These are phyloP conservation scores for Coemansia sp. DNA, from an alignment of 192 early-diverging fungal genomes.

Conservation along the genomic window DNA sequence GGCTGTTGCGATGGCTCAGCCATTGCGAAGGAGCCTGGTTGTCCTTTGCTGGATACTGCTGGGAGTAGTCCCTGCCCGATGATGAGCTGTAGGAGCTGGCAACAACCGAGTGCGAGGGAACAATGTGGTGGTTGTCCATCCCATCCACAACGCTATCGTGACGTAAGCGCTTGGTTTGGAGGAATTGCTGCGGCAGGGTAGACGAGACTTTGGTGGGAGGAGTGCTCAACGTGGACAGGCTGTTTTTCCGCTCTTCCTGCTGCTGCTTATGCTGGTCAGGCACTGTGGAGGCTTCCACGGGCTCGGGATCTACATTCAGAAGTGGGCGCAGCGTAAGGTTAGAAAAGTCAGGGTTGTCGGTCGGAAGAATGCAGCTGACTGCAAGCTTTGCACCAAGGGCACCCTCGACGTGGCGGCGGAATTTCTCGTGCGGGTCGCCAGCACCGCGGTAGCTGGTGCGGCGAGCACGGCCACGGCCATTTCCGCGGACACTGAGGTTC, in stretches of 20 bases:
- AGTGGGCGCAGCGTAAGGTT: slow-evolving; percentile 55
- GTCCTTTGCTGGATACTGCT: neutral
- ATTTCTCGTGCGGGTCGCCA: slow-evolving; percentile 46
- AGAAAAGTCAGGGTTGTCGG: slow-evolving; percentile 51
- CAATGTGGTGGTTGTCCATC: slow-evolving; percentile 23
- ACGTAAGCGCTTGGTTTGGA: slow-evolving; percentile 26
- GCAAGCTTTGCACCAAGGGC: slow-evolving; percentile 37
- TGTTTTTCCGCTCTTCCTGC: slow-evolving; percentile 8
- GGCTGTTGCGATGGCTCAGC: slow-evolving; percentile 22
- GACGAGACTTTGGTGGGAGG: slow-evolving; percentile 4
- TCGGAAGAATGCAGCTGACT: slow-evolving; percentile 45
- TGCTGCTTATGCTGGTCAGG: slow-evolving; percentile 20
- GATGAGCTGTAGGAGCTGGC: slow-evolving; percentile 6
- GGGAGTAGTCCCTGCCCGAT: neutral
- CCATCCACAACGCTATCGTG: slow-evolving; percentile 48
- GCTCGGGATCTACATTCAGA: slow-evolving; percentile 23
- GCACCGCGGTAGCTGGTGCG: slow-evolving; percentile 53
- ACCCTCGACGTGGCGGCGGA: slow-evolving; percentile 48
- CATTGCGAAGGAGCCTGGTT: neutral
- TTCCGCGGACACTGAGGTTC: slow-evolving; percentile 50
- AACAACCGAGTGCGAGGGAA: slow-evolving; percentile 2
- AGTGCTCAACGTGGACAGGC: neutral
- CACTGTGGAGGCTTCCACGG: slow-evolving; percentile 3
- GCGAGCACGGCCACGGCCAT: slow-evolving; percentile 55
- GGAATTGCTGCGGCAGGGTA: slow-evolving; percentile 7